These are phyloP conservation scores for Penicillium sp. DNA, from an alignment of 2,329 filamentous ascomycete species.

Conservation along the genomic window DNA sequence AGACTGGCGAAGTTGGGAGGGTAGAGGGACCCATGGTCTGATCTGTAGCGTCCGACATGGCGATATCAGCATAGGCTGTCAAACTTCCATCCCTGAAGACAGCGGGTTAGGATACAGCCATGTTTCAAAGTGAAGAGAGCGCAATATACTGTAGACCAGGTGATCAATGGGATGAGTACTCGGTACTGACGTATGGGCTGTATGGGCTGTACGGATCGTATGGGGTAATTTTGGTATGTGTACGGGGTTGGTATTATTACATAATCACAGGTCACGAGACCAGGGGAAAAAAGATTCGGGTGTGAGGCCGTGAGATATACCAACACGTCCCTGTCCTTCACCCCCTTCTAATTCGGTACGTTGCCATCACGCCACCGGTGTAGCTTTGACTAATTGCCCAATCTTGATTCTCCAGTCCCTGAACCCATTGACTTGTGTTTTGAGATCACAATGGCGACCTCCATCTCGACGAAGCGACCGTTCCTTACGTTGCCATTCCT, in stretches of 20 bases:
- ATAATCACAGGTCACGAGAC: conserved; percentile 22
- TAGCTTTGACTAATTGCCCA: not conserved
- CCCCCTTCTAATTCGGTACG: not conserved
- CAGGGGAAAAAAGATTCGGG: conserved; percentile 25
- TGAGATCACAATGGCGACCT: conserved; percentile 30
- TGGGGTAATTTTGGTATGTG: not conserved
- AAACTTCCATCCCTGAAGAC: conserved; percentile 19
- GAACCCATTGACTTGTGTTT: conserved; percentile 10
- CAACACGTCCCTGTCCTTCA: conserved; percentile 6
- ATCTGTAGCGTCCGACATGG: conserved; percentile 12
- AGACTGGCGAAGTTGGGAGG: not conserved
- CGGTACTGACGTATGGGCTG: not conserved
- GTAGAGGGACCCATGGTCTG: conserved; percentile 1
- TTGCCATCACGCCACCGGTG: not conserved
- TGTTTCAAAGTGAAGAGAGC: conserved; percentile 17
- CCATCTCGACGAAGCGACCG: conserved; percentile 35
- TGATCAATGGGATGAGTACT: conserved; percentile 16
- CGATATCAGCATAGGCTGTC: not conserved
- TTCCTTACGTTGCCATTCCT: conserved; percentile 41
- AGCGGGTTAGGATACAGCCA: not conserved
- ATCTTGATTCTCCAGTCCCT: not conserved
- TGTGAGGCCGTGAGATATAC: conserved; percentile 5
- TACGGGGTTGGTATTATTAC: not conserved
- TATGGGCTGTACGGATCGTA: not conserved
- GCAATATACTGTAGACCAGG: conserved; percentile 19